phyloP scores from a whole-genome alignment of 2,329 filamentous ascomycete genomes.

The Colletotrichum phormii region DNA sequence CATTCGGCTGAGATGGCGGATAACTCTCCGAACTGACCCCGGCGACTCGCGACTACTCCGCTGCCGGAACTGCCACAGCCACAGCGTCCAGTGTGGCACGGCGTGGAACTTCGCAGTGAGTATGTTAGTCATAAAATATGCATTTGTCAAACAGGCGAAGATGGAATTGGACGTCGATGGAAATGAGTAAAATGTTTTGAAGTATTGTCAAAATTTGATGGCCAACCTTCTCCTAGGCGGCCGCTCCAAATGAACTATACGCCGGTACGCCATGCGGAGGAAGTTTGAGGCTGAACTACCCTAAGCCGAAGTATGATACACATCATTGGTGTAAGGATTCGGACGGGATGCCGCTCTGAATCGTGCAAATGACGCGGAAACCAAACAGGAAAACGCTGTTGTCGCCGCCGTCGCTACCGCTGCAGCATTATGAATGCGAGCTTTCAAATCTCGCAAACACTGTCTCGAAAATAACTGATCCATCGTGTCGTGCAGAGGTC shows the following conservation, averaged over 20 bases:
- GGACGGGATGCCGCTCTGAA: slow-evolving; percentile 6
- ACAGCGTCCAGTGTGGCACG: not conserved
- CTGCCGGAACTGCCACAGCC: not conserved
- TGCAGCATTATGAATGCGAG: slow-evolving; percentile 22
- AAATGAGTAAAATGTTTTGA: not conserved
- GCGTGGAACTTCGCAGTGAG: no score
- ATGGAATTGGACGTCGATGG: not conserved
- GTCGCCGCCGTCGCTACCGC: slow-evolving; percentile 13
- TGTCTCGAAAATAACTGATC: slow-evolving; percentile 7
- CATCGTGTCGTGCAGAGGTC: slow-evolving; percentile 31
- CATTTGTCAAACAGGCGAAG: not conserved
- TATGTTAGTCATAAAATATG: not conserved
- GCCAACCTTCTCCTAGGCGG: slow-evolving; percentile 19
- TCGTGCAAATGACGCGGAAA: slow-evolving; percentile 10
- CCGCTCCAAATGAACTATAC: slow-evolving; percentile 29
- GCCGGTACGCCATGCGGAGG: slow-evolving; percentile 36
- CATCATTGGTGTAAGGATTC: slow-evolving; percentile 17
- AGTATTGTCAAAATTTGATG: slow-evolving; percentile 9
- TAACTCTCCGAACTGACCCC: slow-evolving; percentile 9
- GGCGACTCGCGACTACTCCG: slow-evolving; percentile 6
- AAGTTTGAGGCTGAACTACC: slow-evolving; percentile 28
- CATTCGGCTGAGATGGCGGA: slow-evolving; percentile 22
- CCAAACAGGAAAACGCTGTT: slow-evolving; percentile 5
- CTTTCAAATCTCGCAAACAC: slow-evolving; percentile 16
- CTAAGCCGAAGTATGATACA: slow-evolving; percentile 32